Evolutionary conservation across 768 basidiomycete species (phyloP).

Genomic region (Pisolithus albus): DNA sequence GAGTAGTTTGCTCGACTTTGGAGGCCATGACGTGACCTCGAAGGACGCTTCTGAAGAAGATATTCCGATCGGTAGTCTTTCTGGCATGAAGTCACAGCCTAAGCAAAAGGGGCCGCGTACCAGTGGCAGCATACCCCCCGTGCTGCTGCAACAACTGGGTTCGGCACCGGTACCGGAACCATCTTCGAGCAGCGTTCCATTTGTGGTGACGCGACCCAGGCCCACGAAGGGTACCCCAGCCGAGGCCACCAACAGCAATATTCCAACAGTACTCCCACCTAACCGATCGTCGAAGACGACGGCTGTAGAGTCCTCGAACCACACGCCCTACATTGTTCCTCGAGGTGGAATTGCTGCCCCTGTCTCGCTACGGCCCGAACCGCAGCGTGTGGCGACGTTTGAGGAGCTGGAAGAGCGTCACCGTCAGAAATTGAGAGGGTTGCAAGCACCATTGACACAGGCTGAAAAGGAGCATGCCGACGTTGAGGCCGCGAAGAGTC

Average conservation of each 20-base stretch:
- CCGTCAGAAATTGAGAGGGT: conserved; percentile 70
- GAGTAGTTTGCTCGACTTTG: conserved; percentile 48
- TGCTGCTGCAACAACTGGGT: conserved; percentile 25
- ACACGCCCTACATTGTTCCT: conserved; percentile 40
- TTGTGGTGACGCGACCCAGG: conserved; percentile 17
- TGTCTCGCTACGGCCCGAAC: conserved; percentile 42
- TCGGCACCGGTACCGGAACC: conserved; percentile 22
- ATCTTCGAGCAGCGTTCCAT: conserved; percentile 12
- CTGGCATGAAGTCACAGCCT: conserved; percentile 5
- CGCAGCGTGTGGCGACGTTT: conserved; percentile 63
- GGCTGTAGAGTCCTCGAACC: conserved; percentile 24
- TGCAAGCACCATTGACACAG: conserved; percentile 81
- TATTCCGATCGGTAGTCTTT: conserved; percentile 24
- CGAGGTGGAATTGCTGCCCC: conserved; percentile 36
- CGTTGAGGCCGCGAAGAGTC: conserved; percentile 63
- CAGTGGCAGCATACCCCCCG: conserved; percentile 20
- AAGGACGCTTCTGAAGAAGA: conserved; percentile 32
- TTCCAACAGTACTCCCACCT: conserved; percentile 28
- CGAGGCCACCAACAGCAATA: conserved; percentile 15
- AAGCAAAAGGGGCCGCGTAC: conserved; percentile 17
- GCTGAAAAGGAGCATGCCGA: conserved; percentile 74
- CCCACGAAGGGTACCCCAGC: conserved; percentile 14
- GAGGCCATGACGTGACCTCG: conserved; percentile 24
- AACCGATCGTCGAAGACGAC: conserved; percentile 28
- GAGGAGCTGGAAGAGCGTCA: conserved; percentile 86